Base-by-base conservation (phyloP, 1,284 basidiomycete genomes). In the Abortiporus biennis region DNA sequence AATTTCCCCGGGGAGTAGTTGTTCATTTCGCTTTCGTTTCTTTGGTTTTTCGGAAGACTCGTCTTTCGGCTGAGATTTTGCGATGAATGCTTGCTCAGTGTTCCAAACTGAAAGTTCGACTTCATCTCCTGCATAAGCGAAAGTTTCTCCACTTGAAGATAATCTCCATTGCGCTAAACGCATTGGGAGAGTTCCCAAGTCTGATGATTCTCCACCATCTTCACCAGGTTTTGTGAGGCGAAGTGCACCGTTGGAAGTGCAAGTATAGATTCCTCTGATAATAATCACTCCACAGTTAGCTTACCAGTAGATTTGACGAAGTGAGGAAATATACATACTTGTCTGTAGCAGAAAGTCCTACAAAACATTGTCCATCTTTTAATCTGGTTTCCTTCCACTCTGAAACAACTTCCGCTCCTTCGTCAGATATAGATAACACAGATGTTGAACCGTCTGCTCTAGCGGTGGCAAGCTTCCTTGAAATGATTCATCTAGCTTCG, bases 21-120 rank as follows among this genome's bases (percentile, higher is more conserved):
- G 66, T 5, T 74, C 70, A 4, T 66, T 63, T 47, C 87, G 73
- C 66, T 89, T 91, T 49, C 87, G 67, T 61, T 92, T 92, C 54
- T 74, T 78, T 11, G 55, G 47, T 8, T 58, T 46, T 0, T 50
- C 33, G 17, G 57, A 54, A 12, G 51, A 17, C 36, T 47, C 42
- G 47, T 43, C 23, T 32, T 27, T 56, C 54, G 16, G 55, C 45
- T 4, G 52, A 21, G 16, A 22, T 23, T 36, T 38, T 6, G 56
- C 42, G 4, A 56, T 43, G 49, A 94, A 89, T 0, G 88, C 80
- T 32, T 66, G 61, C 54, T 90, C 82, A 2, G 78, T 72, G 55
- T 90, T 73, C 85, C 88, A 94, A 1, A 93, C 55, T 1, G 88
- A 91, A 2, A 92, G 60, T 46, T 93, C 89, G 13, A 94, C 86